phyloP scores from a whole-genome alignment of 1,139 yeast genomes.

The Hansenula lynferdii region DNA sequence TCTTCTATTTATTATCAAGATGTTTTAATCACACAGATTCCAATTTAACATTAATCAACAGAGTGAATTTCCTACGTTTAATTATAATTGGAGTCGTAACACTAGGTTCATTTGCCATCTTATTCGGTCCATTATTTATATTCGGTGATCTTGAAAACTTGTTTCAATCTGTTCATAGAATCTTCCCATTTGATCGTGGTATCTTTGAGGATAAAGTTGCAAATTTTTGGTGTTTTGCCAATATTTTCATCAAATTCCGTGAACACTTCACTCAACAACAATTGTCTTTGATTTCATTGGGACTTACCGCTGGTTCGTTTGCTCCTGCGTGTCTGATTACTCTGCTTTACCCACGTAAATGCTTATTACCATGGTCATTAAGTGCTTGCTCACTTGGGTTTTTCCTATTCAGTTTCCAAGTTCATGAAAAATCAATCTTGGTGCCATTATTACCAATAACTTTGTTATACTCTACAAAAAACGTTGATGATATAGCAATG shows the following conservation, averaged over 20 bases:
- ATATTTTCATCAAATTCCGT: constrained; percentile 69
- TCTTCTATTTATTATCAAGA: constrained; percentile 48
- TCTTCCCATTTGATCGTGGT: constrained; percentile 91
- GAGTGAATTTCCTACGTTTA: constrained; percentile 44
- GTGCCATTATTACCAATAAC: constrained; percentile 86
- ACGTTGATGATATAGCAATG: constrained; percentile 58
- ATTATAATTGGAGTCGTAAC: constrained; percentile 62
- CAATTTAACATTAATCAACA: constrained; percentile 16
- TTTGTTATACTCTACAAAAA: constrained; percentile 54
- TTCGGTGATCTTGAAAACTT: constrained; percentile 36
- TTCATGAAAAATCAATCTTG: constrained; percentile 88
- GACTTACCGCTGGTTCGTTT: constrained; percentile 60
- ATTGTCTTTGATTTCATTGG: constrained; percentile 58
- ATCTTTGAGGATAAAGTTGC: constrained; percentile 98
- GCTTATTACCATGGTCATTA: constrained; percentile 64
- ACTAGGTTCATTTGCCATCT: constrained; percentile 42
- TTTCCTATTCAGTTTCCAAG: constrained; percentile 88
- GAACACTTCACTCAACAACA: constrained; percentile 47
- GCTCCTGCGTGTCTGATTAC: constrained; percentile 59
- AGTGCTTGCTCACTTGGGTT: constrained; percentile 86
- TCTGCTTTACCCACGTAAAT: constrained; percentile 47
- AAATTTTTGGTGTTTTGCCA: constrained; percentile 93
- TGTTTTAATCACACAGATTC: constrained; percentile 23
- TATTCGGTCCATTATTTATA: constrained; percentile 60
- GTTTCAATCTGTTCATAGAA: constrained; percentile 48